Percentiles rank a stretch among this genome's conserved stretches.
Evolutionary conservation across 352 stramenopile genomes (phyloP).

Genomic region (Hyaloperonospora brassicae): DNA sequence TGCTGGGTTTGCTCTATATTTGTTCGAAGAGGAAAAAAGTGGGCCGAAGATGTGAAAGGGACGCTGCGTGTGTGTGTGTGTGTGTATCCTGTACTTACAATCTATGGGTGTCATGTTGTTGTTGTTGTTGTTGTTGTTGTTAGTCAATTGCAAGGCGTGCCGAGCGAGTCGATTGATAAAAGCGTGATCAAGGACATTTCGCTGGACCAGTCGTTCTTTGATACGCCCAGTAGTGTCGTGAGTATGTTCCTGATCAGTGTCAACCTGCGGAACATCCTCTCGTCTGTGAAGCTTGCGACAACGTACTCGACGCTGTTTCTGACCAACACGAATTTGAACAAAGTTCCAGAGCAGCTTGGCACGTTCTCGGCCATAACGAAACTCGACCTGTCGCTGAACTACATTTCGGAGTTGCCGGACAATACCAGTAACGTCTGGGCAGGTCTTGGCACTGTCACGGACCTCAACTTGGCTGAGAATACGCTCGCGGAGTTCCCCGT

Average conservation of each 20-base stretch:
- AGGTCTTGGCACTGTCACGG: conserved; percentile 26
- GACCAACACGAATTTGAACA: conserved; percentile 41
- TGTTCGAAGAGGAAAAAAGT: too few relatives aligned
- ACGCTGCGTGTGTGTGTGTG: too few relatives aligned
- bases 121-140: neutral
- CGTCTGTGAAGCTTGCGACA: conserved; percentile 22
- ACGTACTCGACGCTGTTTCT: conserved; percentile 29
- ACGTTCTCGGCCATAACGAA: conserved; percentile 27
- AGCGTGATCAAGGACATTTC: conserved; percentile 36
- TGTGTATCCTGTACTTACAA: too few relatives aligned
- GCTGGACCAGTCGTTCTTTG: conserved; percentile 49
- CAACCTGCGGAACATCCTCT: conserved; percentile 34
- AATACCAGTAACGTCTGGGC: conserved; percentile 26
- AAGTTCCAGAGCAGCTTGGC: conserved; percentile 29
- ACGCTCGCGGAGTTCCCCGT: conserved; percentile 33
- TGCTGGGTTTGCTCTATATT: too few relatives aligned
- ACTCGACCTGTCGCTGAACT: conserved; percentile 44
- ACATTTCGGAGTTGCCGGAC: conserved; percentile 34
- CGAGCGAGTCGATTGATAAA: conserved; percentile 25
- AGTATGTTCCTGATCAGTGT: conserved; percentile 35
- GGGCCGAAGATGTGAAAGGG: too few relatives aligned
- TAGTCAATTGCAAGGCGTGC: conserved; percentile 29
- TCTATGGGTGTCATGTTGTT: too few relatives aligned
- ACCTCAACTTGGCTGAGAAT: conserved; percentile 38
- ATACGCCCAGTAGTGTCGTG: conserved; percentile 24